A percentile compares a stretch with the other conserved stretches of the same genome.
These are phyloP conservation scores for Lomentospora prolificans DNA, from an alignment of 2,329 filamentous ascomycete genomes.

Conservation along the genomic window DNA sequence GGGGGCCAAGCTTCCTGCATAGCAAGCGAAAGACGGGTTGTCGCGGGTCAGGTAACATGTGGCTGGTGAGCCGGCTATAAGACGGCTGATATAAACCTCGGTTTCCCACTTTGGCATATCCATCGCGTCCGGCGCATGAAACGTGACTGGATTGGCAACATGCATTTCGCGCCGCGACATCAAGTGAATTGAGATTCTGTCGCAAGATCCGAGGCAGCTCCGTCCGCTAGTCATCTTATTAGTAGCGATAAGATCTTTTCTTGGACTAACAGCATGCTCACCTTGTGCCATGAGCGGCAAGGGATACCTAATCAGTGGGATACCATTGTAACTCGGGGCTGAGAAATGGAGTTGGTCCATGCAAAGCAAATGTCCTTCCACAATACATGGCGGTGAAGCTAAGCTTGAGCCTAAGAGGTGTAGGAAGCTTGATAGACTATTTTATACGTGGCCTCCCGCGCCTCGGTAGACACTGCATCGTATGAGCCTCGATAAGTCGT, in stretches of 20 bases:
- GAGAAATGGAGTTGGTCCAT: neutral
- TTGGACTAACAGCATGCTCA: neutral
- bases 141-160: neutral
- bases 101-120: slow-evolving; percentile 3
- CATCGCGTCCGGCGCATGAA: slow-evolving; percentile 3
- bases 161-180: neutral
- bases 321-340: neutral
- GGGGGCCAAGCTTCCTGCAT: neutral
- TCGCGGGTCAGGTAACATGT: slow-evolving; percentile 1
- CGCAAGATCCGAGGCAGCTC: neutral
- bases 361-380: neutral
- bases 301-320: neutral
- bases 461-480: neutral
- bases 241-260: neutral
- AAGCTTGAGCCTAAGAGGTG: neutral
- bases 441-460: neutral
- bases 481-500: neutral
- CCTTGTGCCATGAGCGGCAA: neutral
- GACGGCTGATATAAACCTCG: slow-evolving; percentile 5
- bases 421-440: neutral
- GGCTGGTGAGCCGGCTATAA: slow-evolving; percentile 6
- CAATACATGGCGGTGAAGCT: neutral
- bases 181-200: neutral
- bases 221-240: neutral
- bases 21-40: neutral